Conservation (phyloP, 495 filamentous ascomycete genomes). For the Aspergillus bertholletiae region DNA sequence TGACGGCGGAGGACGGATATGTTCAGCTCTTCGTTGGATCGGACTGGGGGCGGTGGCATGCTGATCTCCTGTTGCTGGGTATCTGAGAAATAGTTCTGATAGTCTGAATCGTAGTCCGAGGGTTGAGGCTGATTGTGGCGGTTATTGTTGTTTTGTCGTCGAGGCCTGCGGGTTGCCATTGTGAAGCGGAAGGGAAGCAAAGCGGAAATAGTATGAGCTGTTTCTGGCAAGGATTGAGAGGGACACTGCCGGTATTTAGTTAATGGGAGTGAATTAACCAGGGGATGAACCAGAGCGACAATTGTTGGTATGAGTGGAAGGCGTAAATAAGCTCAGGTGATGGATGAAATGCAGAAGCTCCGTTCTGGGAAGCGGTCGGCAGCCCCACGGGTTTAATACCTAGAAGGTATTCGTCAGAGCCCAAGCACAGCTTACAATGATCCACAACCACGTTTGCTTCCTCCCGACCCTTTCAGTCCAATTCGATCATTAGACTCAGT, state of each 20-base stretch:
- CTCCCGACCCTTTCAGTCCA: background rate
- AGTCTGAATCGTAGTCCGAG: conserved; percentile 68
- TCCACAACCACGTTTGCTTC: background rate
- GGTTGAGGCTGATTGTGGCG: conserved; percentile 26
- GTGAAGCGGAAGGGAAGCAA: conserved; percentile 5
- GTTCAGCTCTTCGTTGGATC: conserved; percentile 78
- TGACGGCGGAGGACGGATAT: conserved; percentile 74
- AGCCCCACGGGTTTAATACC: conserved; percentile 1
- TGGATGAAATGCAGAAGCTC: conserved; percentile 3
- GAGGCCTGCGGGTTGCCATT: conserved; percentile 36
- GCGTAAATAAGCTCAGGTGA: conserved; percentile 4
- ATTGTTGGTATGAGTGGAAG: background rate
- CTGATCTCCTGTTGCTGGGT: conserved; percentile 22
- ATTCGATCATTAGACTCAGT: background rate
- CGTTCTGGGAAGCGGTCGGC: conserved; percentile 17
- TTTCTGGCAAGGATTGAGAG: background rate
- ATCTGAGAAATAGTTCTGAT: conserved; percentile 38
- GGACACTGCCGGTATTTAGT: background rate
- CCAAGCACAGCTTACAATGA: background rate
- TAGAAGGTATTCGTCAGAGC: background rate
- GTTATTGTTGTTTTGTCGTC: conserved; percentile 30
- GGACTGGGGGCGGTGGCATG: conserved; percentile 41
- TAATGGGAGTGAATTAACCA: background rate
- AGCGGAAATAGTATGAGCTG: background rate
- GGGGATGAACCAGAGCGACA: background rate